phyloP scores from a whole-genome alignment of 768 basidiomycete species.

The Leccinum obscurum region DNA sequence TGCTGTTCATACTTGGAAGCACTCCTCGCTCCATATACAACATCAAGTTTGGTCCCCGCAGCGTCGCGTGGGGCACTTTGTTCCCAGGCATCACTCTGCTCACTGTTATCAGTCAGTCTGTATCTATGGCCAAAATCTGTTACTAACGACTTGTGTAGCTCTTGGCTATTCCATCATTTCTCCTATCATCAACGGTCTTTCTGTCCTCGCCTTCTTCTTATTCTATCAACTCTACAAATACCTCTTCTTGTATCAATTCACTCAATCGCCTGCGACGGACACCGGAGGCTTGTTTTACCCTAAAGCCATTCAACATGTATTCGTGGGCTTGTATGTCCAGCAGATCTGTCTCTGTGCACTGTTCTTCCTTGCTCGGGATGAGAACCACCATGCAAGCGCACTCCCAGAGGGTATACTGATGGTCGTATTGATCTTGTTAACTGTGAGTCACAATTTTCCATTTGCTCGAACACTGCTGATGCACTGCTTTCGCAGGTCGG shows the following conservation, averaged over 20 bases:
- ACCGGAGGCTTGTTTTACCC: slow-evolving; percentile 97
- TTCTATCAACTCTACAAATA: slow-evolving; percentile 88
- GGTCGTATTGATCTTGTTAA: slow-evolving; percentile 81
- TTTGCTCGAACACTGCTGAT: neutral
- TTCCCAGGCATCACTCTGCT: slow-evolving; percentile 75
- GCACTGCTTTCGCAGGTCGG: slow-evolving; percentile 41
- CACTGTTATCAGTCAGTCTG: slow-evolving; percentile 71
- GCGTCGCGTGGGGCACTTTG: slow-evolving; percentile 73
- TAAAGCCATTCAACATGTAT: slow-evolving; percentile 88
- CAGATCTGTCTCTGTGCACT: slow-evolving; percentile 82
- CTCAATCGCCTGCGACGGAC: slow-evolving; percentile 66
- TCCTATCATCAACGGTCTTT: slow-evolving; percentile 91
- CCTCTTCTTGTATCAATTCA: slow-evolving; percentile 77
- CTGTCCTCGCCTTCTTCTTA: slow-evolving; percentile 76
- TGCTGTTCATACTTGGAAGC: slow-evolving; percentile 81
- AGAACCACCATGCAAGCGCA: slow-evolving; percentile 52
- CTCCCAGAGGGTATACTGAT: slow-evolving; percentile 78
- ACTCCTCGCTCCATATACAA: slow-evolving; percentile 84
- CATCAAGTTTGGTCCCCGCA: slow-evolving; percentile 74
- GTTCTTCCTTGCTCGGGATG: slow-evolving; percentile 83
- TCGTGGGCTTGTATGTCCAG: slow-evolving; percentile 92
- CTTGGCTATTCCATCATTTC: slow-evolving; percentile 86
- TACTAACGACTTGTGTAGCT: slow-evolving; percentile 38
- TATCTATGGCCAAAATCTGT: neutral
- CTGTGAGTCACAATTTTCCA: slow-evolving; percentile 47